These are phyloP conservation scores for Dothideomycetes sp. DNA, from an alignment of 2,329 filamentous ascomycete species.

Conservation along the genomic window DNA sequence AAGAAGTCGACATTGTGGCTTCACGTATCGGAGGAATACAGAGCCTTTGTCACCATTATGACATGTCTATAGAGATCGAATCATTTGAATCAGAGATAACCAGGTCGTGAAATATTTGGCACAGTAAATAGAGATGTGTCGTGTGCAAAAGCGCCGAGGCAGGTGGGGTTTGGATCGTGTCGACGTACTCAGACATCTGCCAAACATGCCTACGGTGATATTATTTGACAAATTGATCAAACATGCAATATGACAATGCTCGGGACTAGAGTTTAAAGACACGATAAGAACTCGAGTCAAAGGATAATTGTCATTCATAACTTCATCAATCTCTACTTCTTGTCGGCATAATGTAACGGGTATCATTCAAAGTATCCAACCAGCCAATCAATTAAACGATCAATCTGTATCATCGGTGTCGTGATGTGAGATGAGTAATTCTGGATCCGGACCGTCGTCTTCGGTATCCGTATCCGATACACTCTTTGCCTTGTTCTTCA, in stretches of 20 bases:
- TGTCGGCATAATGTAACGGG: not conserved
- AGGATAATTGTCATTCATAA: not conserved
- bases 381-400: not conserved
- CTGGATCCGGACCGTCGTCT: slow-evolving; percentile 39
- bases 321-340: not conserved
- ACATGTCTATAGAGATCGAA: not conserved
- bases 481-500: slow-evolving; percentile 15
- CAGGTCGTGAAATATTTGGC: not conserved
- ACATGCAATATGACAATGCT: too few relatives aligned
- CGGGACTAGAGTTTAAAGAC: too few relatives aligned
- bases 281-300: too few relatives aligned
- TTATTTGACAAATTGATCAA: too few relatives aligned
- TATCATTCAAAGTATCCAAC: not conserved
- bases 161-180: too few relatives aligned
- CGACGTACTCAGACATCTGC: too few relatives aligned
- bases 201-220: too few relatives aligned
- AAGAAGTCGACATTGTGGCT: not conserved
- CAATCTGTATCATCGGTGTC: slow-evolving; percentile 27
- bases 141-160: too few relatives aligned
- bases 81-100: not conserved
- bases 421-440: slow-evolving; percentile 40
- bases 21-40: not conserved
- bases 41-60: not conserved
- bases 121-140: too few relatives aligned
- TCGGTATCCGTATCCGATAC: slow-evolving; percentile 28